These are phyloP conservation scores for Gossypium schwendimanii DNA, from an alignment of 441 rosid species.

Conservation along the genomic window DNA sequence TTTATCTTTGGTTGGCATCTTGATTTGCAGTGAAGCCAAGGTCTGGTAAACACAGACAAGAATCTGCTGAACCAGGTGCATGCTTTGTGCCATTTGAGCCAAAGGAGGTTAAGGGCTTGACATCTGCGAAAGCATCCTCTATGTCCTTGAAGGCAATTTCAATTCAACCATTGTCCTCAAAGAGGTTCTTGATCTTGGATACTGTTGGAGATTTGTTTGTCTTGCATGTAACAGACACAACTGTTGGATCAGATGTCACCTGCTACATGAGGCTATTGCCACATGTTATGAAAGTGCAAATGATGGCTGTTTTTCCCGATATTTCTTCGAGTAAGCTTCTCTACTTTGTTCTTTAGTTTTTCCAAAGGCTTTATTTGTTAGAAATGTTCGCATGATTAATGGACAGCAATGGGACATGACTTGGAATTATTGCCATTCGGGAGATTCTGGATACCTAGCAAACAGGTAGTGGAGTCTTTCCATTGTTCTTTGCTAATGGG, in stretches of 20 bases:
- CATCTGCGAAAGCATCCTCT: constrained; percentile 21
- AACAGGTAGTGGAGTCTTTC: neutral
- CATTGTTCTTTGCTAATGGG: neutral
- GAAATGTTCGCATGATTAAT: neutral
- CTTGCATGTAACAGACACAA: constrained; percentile 35
- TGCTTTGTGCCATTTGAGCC: constrained; percentile 41
- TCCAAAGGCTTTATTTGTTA: constrained; percentile 7
- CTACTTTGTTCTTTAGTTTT: constrained; percentile 1
- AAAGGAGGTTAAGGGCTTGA: constrained; percentile 20
- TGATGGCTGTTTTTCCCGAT: constrained; percentile 59
- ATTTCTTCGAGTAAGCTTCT: constrained; percentile 47
- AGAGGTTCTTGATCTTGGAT: constrained; percentile 52
- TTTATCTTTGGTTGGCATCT: constrained; percentile 5
- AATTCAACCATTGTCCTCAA: constrained; percentile 47
- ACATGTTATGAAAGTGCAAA: constrained; percentile 55
- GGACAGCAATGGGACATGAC: neutral
- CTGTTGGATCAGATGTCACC: constrained; percentile 32
- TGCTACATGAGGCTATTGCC: constrained; percentile 46
- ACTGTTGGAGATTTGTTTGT: constrained; percentile 52
- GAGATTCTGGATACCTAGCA: neutral
- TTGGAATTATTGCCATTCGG: neutral
- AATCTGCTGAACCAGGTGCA: constrained; percentile 31
- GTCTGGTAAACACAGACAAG: constrained; percentile 40
- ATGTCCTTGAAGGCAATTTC: constrained; percentile 41
- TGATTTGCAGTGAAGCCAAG: constrained; percentile 44